Evolutionary conservation across 2,329 filamentous ascomycete genomes (phyloP), one percentile per base, ranked within the genome.

Genomic region (Lojkania enalia): DNA sequence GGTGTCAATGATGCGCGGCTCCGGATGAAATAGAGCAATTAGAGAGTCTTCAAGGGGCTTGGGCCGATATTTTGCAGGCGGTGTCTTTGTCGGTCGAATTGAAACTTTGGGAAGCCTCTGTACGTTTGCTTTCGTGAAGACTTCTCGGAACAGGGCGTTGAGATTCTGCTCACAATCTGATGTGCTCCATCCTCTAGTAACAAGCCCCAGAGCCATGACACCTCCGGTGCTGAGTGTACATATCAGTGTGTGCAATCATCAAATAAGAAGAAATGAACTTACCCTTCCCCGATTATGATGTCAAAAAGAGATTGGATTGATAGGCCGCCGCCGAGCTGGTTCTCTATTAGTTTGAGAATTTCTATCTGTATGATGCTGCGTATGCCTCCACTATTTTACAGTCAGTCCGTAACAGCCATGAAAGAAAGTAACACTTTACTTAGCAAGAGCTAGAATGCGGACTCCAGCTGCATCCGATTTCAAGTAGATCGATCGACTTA

Each of bases 251-350:
- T 13, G n/a, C 15, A 30, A 16, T 21, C 20, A 27, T 25, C 32
- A 29, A 23, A 13, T 19, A n/a, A 29, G 29, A 23, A 13, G 25
- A n/a, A 29, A 20, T n/a, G 13, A 21, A 44, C 42, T 36, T 16
- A 48, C 42, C 44, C 43, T 42, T 50, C 33, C 19, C 54, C 52
- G 18, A 55, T 69, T 12, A 78, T 73, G 7, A 78, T 64, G 41
- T 78, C 75, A 45, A 78, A 76, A 52, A 78, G 77, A 3, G 57
- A 56, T 37, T 72, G 72, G 2, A 77, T 69, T 1, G 68, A 64
- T 3, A 78, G 43, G 13, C 64, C 61, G 3, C 63, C 59, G 4
- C 69, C 71, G 2, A 77, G 52, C 2, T 60, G 60, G 16, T 59
- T 59, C 48, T 77, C 72, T 6, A 78, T 67, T 11, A 62, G 58